phyloP scores from a whole-genome alignment of 371 early-diverging fungal genomes.

The Actinomortierella wolfii region DNA sequence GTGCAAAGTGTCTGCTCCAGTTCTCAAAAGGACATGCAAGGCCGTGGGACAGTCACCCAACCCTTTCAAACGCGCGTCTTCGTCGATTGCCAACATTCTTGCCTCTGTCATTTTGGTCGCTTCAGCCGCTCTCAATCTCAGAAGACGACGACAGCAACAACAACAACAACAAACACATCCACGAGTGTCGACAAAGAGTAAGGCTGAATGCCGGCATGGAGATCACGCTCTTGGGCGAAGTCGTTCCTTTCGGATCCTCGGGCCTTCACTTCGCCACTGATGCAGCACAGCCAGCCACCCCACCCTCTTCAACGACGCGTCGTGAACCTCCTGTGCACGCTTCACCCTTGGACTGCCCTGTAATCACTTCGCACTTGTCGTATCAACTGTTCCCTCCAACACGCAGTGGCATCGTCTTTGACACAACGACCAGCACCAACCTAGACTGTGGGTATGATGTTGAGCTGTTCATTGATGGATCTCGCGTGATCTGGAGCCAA shows the following conservation, averaged over 20 bases:
- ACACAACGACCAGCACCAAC: background rate
- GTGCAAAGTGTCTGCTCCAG: too few relatives aligned
- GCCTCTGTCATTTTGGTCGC: too few relatives aligned
- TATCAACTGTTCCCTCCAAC: constrained; percentile 32
- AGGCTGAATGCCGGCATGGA: constrained; percentile 14
- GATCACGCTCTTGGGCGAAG: constrained; percentile 32
- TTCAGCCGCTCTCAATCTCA: too few relatives aligned
- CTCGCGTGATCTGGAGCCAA: constrained; percentile 58
- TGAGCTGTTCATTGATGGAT: constrained; percentile 51
- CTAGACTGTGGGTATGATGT: constrained; percentile 27
- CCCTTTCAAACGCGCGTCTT: too few relatives aligned
- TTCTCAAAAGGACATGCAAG: too few relatives aligned
- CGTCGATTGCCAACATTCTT: too few relatives aligned
- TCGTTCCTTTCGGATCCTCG: constrained; percentile 15
- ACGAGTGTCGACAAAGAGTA: too few relatives aligned
- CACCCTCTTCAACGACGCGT: background rate
- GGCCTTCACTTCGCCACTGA: background rate
- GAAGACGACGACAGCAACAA: too few relatives aligned
- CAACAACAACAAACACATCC: too few relatives aligned
- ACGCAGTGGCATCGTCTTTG: constrained; percentile 16
- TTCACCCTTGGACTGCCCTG: background rate
- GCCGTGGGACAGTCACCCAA: too few relatives aligned
- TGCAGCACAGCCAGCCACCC: background rate
- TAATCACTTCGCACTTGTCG: background rate
- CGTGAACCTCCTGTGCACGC: background rate